phyloP scores from a whole-genome alignment of 306 rosid species.

The Vigna radiata region DNA sequence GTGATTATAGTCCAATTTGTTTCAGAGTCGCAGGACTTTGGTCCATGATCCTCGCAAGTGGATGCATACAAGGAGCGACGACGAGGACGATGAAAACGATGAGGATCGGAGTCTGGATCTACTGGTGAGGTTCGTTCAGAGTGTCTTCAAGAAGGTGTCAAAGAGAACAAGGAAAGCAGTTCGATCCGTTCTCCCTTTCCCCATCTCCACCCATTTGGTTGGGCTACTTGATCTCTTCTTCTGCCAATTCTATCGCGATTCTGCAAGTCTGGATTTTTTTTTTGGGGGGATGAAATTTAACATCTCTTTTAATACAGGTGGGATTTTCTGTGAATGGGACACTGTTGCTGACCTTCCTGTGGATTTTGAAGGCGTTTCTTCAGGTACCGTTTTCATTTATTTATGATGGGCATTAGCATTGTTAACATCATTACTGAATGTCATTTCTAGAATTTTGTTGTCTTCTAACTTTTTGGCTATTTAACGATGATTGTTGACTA shows the following conservation, averaged over 20 bases:
- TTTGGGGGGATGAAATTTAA: neutral
- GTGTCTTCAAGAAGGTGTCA: slow-evolving; percentile 70
- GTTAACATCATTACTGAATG: neutral
- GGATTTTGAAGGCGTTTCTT: slow-evolving; percentile 81
- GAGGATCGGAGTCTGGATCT: slow-evolving; percentile 83
- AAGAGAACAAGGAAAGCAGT: slow-evolving; percentile 71
- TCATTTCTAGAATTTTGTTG: neutral
- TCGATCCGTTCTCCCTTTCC: slow-evolving; percentile 74
- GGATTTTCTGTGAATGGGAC: slow-evolving; percentile 78
- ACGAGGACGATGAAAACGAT: slow-evolving; percentile 56
- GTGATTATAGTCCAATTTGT: slow-evolving; percentile 3
- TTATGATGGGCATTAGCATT: neutral
- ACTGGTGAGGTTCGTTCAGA: slow-evolving; percentile 68
- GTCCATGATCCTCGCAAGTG: slow-evolving; percentile 60
- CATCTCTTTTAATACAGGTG: slow-evolving; percentile 49
- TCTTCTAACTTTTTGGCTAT: slow-evolving; percentile 8
- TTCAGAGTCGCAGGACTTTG: slow-evolving; percentile 57
- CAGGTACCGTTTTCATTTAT: slow-evolving; percentile 56
- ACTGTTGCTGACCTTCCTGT: slow-evolving; percentile 67
- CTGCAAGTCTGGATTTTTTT: neutral
- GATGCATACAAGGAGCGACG: slow-evolving; percentile 61
- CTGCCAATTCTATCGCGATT: neutral
- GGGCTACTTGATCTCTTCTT: neutral
- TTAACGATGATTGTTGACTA: neutral
- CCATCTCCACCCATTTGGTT: slow-evolving; percentile 73